A percentile compares a stretch with the other conserved stretches of the same genome.
Conservation (phyloP, 2,329 filamentous ascomycete species). For the Elsinoe perseae region DNA sequence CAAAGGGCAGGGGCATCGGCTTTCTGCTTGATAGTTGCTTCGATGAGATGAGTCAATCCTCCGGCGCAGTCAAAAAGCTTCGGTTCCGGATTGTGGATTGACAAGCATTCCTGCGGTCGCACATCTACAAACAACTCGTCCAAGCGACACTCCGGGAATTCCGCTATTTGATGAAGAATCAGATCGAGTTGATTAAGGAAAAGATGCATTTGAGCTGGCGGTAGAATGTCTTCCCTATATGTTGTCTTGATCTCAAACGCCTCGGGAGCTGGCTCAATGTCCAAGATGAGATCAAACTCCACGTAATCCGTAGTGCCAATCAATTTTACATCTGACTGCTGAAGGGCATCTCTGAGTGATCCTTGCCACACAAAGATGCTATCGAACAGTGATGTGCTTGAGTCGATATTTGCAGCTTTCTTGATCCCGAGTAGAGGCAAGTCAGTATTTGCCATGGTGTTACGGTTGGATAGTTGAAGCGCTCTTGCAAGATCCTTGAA, state of each 20-base stretch:
- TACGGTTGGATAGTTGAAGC: conserved; percentile 59
- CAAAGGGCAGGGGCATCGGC: conserved; percentile 55
- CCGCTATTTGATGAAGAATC: conserved; percentile 41
- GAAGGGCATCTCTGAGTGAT: conserved; percentile 38
- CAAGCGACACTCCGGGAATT: conserved; percentile 30
- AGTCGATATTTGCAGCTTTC: conserved; percentile 48
- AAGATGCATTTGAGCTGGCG: conserved; percentile 46
- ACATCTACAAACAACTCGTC: conserved; percentile 24
- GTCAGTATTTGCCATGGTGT: conserved; percentile 55
- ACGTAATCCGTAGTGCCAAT: conserved; percentile 59
- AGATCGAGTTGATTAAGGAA: conserved; percentile 56
- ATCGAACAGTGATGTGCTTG: conserved; percentile 60
- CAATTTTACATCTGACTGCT: conserved; percentile 41
- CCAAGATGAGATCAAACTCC: conserved; percentile 68
- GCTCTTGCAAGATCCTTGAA: conserved; percentile 54
- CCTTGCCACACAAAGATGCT: conserved; percentile 80
- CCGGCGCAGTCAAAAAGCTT: conserved; percentile 20
- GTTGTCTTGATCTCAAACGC: conserved; percentile 47
- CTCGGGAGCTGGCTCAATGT: conserved; percentile 57
- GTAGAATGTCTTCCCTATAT: conserved; percentile 48
- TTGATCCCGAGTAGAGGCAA: conserved; percentile 64
- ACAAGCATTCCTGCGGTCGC: conserved; percentile 27
- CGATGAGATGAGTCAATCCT: conserved; percentile 42
- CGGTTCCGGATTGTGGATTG: conserved; percentile 37
- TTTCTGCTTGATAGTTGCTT: conserved; percentile 41